These are phyloP conservation scores for Xylaria sp. DNA, from an alignment of 2,329 filamentous ascomycete genomes.

Conservation along the genomic window DNA sequence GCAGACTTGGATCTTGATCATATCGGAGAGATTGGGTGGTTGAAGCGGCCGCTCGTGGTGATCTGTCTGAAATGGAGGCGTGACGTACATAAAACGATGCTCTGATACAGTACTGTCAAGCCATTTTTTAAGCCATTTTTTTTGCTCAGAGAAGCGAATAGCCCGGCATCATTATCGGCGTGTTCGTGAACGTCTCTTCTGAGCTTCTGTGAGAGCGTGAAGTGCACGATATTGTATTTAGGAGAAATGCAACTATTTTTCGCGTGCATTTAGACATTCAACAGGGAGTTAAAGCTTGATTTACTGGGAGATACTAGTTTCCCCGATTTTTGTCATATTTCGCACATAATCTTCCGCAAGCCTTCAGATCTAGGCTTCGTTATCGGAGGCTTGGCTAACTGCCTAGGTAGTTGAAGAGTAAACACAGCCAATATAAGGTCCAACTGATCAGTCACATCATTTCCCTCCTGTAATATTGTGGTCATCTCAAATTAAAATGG, in stretches of 20 bases:
- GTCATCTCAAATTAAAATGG: neutral
- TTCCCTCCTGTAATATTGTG: neutral
- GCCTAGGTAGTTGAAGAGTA: neutral
- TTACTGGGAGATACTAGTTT: too few relatives aligned
- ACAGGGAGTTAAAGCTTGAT: too few relatives aligned
- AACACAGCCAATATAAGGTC: neutral
- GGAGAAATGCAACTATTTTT: too few relatives aligned
- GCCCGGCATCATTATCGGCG: slow-evolving; percentile 1
- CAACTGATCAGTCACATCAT: neutral
- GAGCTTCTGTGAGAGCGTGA: too few relatives aligned
- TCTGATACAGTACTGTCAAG: neutral
- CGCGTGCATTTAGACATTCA: too few relatives aligned
- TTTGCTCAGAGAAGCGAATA: neutral
- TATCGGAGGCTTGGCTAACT: too few relatives aligned
- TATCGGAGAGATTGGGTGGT: too few relatives aligned
- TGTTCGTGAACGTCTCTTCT: neutral
- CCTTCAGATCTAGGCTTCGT: neutral
- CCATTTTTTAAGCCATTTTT: too few relatives aligned
- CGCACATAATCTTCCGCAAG: neutral
- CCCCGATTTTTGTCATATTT: neutral
- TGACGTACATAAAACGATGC: neutral
- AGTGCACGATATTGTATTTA: too few relatives aligned
- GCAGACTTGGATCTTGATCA: too few relatives aligned
- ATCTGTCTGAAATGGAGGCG: slow-evolving; percentile 3
- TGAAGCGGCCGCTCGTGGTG: slow-evolving; percentile 3